Evolutionary conservation across 2,329 filamentous ascomycete genomes (phyloP).

Genomic region (Alternaria viburni): DNA sequence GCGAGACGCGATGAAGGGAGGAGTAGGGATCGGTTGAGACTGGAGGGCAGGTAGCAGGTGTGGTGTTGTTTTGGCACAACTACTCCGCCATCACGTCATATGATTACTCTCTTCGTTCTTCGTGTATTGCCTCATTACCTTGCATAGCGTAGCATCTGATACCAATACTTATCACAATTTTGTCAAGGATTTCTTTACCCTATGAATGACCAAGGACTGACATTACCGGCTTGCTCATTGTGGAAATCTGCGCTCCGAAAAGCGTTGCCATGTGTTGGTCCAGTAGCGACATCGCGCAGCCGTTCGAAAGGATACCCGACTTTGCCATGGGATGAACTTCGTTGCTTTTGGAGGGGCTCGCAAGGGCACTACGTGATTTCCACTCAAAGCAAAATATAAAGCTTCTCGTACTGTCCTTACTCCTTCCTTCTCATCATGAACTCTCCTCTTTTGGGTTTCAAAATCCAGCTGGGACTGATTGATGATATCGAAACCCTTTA

Average conservation of each 20-base stretch:
- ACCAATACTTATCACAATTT: background rate
- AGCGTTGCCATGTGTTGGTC: background rate
- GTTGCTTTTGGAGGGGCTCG: too few relatives aligned
- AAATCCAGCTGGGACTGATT: fast-evolving
- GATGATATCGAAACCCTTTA: background rate
- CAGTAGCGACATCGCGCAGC: background rate
- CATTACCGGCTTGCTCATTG: background rate
- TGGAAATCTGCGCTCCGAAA: background rate
- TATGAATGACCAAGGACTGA: background rate
- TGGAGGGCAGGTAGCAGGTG: slow-evolving; percentile 38
- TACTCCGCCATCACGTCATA: background rate
- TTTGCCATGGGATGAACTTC: background rate
- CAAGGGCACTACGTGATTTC: fast-evolving
- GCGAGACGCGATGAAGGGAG: slow-evolving; percentile 52
- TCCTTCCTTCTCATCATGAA: background rate
- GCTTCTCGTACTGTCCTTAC: too few relatives aligned
- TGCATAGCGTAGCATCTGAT: slow-evolving; percentile 1
- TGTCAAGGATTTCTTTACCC: background rate
- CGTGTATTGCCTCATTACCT: background rate
- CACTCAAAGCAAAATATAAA: background rate
- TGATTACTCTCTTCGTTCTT: background rate
- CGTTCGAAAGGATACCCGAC: background rate
- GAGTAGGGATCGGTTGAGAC: slow-evolving; percentile 37
- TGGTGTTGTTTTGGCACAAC: background rate
- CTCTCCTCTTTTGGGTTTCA: background rate